These are phyloP conservation scores for Penicillium pulvis DNA, from an alignment of 495 filamentous ascomycete genomes.

Conservation along the genomic window DNA sequence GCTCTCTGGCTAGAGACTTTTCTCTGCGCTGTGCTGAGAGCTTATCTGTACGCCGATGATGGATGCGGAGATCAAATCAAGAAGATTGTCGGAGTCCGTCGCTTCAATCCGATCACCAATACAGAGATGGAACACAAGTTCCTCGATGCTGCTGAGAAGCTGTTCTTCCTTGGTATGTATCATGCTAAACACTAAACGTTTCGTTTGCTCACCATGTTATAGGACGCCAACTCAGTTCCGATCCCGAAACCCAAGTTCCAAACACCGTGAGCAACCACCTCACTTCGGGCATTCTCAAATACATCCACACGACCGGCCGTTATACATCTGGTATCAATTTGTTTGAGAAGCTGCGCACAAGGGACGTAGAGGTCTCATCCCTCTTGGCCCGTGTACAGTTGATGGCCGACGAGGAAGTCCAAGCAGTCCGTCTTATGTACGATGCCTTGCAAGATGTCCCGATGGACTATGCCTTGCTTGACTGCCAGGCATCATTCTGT, in stretches of 20 bases:
- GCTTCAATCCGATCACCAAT: constrained; percentile 96
- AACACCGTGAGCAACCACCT: constrained; percentile 97
- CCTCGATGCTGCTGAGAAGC: constrained; percentile 87
- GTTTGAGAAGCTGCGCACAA: constrained; percentile 90
- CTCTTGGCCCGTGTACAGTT: constrained; percentile 86
- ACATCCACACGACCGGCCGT: constrained; percentile 93
- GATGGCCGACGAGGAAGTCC: constrained; percentile 93
- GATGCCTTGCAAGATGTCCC: constrained; percentile 86
- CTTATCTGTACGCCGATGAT: constrained; percentile 95
- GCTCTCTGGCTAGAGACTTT: constrained; percentile 97
- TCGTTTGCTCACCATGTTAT: constrained; percentile 26
- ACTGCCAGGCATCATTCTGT: constrained; percentile 92
- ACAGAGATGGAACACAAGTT: constrained; percentile 98
- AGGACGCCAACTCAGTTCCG: constrained; percentile 96
- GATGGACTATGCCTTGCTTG: constrained; percentile 94
- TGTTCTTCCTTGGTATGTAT: constrained; percentile 85
- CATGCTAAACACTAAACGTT: not conserved
- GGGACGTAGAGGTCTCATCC: constrained; percentile 91
- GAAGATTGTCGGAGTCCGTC: constrained; percentile 88
- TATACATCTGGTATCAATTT: constrained; percentile 97
- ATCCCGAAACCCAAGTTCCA: constrained; percentile 95
- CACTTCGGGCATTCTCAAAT: constrained; percentile 87
- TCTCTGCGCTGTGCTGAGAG: constrained; percentile 86
- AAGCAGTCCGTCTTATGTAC: constrained; percentile 84
- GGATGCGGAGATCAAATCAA: constrained; percentile 87